phyloP scores from a whole-genome alignment of 1,139 yeast species.

The Pichia kudriavzevii region DNA sequence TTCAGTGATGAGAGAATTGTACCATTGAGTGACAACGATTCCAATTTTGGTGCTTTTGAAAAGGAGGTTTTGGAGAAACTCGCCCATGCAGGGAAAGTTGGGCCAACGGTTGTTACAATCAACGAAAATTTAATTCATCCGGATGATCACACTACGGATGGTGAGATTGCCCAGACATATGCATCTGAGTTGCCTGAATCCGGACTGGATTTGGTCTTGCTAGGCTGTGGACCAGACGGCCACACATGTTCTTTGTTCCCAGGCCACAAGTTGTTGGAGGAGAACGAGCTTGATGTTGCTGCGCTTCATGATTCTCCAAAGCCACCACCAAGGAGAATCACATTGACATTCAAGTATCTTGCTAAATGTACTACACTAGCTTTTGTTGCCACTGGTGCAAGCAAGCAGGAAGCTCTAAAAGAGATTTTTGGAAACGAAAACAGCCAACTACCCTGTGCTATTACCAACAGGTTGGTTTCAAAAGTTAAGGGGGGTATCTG shows the following conservation, averaged over 20 bases:
- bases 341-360: constrained; percentile 61
- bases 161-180: constrained; percentile 45
- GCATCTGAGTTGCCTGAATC: constrained; percentile 36
- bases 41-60: constrained; percentile 60
- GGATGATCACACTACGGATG: constrained; percentile 45
- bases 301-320: constrained; percentile 58
- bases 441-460: constrained; percentile 62
- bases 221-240: constrained; percentile 80
- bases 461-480: constrained; percentile 41
- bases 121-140: constrained; percentile 39
- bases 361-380: constrained; percentile 51
- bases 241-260: constrained; percentile 77
- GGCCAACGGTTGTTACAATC: constrained; percentile 44
- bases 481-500: constrained; percentile 38
- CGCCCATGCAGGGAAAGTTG: constrained; percentile 17
- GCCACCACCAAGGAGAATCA: constrained; percentile 72
- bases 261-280: constrained; percentile 40
- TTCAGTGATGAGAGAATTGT: constrained; percentile 71
- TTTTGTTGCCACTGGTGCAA: constrained; percentile 85
- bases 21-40: constrained; percentile 57
- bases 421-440: constrained; percentile 50
- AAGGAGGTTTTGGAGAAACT: constrained; percentile 45
- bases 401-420: constrained; percentile 67
- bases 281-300: constrained; percentile 34
- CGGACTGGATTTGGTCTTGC: constrained; percentile 47